Evolutionary conservation across 1,284 basidiomycete genomes (phyloP).

Genomic region (Cryptococcus jaspeensis): DNA sequence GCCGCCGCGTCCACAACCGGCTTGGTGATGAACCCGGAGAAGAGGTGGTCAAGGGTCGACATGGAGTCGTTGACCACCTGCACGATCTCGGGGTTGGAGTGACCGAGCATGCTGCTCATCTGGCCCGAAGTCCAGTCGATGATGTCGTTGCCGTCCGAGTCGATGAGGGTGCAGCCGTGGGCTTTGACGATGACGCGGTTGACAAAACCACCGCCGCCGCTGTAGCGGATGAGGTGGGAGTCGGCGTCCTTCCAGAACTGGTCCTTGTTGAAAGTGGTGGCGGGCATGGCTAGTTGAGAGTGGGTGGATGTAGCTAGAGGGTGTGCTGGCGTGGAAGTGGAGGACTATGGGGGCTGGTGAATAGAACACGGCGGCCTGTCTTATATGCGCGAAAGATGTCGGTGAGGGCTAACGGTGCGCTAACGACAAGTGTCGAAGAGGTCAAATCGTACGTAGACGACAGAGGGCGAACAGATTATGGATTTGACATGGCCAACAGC

Average conservation of each 20-base stretch:
- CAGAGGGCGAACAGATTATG: no score
- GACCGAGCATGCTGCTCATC: conserved; percentile 37
- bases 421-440: no score
- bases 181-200: conserved; percentile 21
- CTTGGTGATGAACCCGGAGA: conserved; percentile 34
- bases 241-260: conserved; percentile 27
- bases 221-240: conserved; percentile 25
- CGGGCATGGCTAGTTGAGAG: background rate
- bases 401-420: no score
- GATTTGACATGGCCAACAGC: no score
- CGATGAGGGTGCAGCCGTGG: conserved; percentile 23
- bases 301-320: background rate
- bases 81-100: conserved; percentile 38
- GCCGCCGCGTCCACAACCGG: conserved; percentile 34
- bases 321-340: background rate
- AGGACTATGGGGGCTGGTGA: background rate
- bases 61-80: conserved; percentile 25
- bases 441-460: no score
- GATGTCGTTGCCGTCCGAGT: conserved; percentile 32
- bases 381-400: no score
- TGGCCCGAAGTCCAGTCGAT: conserved; percentile 43
- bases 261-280: conserved; percentile 8
- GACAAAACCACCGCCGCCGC: conserved; percentile 17
- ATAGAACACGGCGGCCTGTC: background rate
- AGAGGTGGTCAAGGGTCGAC: conserved; percentile 39